Conservation (phyloP, 208 protist genomes). For the Perkinsela sp. region DNA sequence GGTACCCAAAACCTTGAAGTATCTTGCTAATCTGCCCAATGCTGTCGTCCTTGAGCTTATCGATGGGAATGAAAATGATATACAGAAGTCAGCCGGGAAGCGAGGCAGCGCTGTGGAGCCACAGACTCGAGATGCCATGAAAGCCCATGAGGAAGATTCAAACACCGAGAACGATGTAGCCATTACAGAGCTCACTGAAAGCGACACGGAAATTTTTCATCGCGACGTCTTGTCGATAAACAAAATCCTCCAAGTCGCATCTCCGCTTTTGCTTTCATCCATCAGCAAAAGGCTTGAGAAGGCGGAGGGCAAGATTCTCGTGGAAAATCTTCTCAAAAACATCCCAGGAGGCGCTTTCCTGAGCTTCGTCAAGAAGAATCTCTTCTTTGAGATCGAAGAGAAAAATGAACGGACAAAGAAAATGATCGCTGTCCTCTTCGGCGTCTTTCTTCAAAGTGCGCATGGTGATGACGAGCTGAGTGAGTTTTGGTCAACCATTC, state of each 20-base stretch:
- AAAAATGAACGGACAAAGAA: background rate
- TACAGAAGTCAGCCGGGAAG: background rate
- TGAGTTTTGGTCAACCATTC: background rate
- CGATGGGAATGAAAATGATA: background rate
- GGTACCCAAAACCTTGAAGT: background rate
- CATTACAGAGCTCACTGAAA: background rate
- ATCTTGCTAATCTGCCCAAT: background rate
- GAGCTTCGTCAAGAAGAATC: background rate
- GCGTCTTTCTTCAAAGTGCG: background rate
- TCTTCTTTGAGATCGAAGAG: background rate
- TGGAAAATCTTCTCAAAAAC: background rate
- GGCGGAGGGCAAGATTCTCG: background rate
- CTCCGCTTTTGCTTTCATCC: background rate
- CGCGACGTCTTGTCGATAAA: background rate
- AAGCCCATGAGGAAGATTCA: too few relatives aligned
- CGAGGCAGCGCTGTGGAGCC: background rate
- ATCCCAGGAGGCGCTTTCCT: background rate
- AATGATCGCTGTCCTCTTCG: background rate
- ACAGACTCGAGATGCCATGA: too few relatives aligned
- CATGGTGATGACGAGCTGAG: background rate
- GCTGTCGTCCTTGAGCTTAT: background rate
- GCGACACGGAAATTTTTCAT: background rate
- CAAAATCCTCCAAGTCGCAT: background rate
- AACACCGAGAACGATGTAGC: background rate
- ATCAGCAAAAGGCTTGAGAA: background rate